Percentiles rank a stretch among this genome's conserved stretches.
These are phyloP conservation scores for Cryptococcus neoformans DNA, from an alignment of 1,284 basidiomycete genomes.

Conservation along the genomic window DNA sequence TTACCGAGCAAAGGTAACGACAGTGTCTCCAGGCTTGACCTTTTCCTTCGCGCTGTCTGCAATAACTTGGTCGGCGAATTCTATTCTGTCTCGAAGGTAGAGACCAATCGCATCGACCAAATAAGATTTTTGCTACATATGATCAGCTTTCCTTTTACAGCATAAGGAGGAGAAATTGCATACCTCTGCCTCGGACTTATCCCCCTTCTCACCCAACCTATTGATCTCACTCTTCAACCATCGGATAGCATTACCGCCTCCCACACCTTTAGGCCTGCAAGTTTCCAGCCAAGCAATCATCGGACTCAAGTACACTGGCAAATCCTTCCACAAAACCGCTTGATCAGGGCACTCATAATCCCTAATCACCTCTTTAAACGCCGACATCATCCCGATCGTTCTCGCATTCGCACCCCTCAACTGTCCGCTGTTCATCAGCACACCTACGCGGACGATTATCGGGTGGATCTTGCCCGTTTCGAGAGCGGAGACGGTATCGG, in stretches of 20 bases:
- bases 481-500: constrained; percentile 32
- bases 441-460: constrained; percentile 43
- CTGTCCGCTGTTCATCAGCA: constrained; percentile 41
- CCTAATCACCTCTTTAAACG: constrained; percentile 51
- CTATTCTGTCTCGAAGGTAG: constrained; percentile 92
- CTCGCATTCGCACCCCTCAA: constrained; percentile 51
- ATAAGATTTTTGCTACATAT: constrained; percentile 75
- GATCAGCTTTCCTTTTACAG: background rate
- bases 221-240: constrained; percentile 97
- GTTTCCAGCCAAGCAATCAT: constrained; percentile 50
- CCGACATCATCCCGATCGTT: constrained; percentile 52
- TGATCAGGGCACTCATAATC: constrained; percentile 45
- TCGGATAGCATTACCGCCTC: constrained; percentile 54
- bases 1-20: constrained; percentile 88
- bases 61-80: constrained; percentile 91
- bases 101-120: constrained; percentile 84
- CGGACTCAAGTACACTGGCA: constrained; percentile 45
- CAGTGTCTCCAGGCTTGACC: constrained; percentile 89
- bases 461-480: constrained; percentile 41
- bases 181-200: constrained; percentile 77
- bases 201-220: constrained; percentile 74
- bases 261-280: constrained; percentile 49
- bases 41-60: constrained; percentile 83
- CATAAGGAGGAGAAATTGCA: constrained; percentile 30
- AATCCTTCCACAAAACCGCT: constrained; percentile 46